Evolutionary conservation across 257 asterid genomes (phyloP), one percentile per base, ranked within the genome.

Genomic region (Scutellaria baicalensis): DNA sequence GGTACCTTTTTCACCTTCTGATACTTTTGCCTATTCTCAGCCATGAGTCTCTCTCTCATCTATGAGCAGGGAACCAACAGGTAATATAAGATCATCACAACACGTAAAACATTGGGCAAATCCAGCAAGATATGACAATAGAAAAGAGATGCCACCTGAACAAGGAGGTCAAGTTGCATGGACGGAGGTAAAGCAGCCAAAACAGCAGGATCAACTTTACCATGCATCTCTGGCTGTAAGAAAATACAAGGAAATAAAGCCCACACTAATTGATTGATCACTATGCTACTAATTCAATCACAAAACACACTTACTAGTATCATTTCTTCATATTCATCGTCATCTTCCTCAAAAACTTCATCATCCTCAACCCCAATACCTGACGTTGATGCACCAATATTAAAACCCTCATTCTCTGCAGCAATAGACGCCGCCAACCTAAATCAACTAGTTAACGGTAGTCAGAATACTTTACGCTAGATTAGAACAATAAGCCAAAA

Each of bases 1-100:
- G 36, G 9, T 81, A 94, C 99, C 97, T 94, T 91, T 86, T 94
- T 94, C 66, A 94, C 96, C 79, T 88, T 86, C 80, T 94, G 99
- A 84, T 94, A 94, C 87, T 85, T 89, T 75, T 89, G 94, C 69
- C 99, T 86, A 80, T 94, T 94, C 84, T 91, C 99, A 9, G 97
- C 97, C 97, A 94, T 91, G 79, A 94, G 80, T 72, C 99, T 88
- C 85, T 94, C 99, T 78, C 99, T 88, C 99, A 91, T 94, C 99
- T 94, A 79, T 76, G 78, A 75, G 71, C 57, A 81, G 54, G 75
- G 70, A 57, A 70, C 69, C 36, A 36, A 20, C 47, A 44, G n/a
- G 70, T 75, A 35, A 71, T 20, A 66, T 55, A 61, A 58, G 31
- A 68, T 35, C 38, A 43, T 17, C 21, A 20, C 38, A 18, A 40